Base-by-base conservation (phyloP, 257 asterid genomes). In the Haberlea rhodopensis region DNA sequence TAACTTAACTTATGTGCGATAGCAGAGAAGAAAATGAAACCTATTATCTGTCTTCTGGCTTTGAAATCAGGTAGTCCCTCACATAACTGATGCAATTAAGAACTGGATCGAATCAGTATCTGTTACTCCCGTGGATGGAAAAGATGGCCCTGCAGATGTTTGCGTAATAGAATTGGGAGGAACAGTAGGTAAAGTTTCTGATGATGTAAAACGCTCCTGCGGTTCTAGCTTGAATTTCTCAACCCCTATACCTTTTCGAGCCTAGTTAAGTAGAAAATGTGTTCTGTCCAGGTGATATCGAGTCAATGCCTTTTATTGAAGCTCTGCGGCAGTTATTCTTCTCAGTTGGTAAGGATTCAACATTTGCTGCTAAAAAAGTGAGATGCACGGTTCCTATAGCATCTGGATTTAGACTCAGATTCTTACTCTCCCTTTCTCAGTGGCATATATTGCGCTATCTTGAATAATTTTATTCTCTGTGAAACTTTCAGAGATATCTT, bases 141-240 rank as follows among this genome's bases (percentile, higher is more conserved):
- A 83, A 66, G 96, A 90, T 45, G 97, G 87, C 23, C 89, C 97
- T 56, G 97, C 99, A 20, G 96, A 90, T 83, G 96, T 94, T 67
- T 94, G 99, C 76, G 99, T 94, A 63, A 90, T 94, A 75, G 99
- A 94, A 67, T 71, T 94, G 87, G 97, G 99, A 71, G 99, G 99
- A 57, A 94, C 97, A 66, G 99, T 94, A 67, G 99, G 99, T 94
- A 85, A 67, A 70, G 5, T 71, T 24, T 46, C 48, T 29, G 20
- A 48, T 26, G 23, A 22, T 26, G 23, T 19, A 57, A 62, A 15
- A 37, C 58, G 46, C 34, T 67, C 31, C 23, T 5, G 15, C 34
- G 3, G 31, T 60, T 8, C 40, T 43, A 37, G 23, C 10, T 62
- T 51, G 27, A 55, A 37, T 22, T 46, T 53, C 69, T 69, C 48